Conservation (phyloP, 331 rosid species). For the Dryas integrifolia region DNA sequence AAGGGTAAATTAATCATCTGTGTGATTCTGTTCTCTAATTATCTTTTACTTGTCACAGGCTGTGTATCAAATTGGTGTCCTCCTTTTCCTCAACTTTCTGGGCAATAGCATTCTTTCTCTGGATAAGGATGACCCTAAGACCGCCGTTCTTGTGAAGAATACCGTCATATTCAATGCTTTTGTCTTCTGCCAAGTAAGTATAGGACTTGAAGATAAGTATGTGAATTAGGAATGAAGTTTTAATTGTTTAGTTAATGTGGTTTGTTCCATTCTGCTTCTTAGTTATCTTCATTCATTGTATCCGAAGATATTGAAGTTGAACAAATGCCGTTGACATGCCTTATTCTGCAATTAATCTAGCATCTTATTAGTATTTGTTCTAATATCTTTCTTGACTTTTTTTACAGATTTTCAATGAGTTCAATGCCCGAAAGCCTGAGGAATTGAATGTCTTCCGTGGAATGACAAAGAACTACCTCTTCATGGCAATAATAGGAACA, state of each 20-base stretch:
- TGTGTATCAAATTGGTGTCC: conserved; percentile 68
- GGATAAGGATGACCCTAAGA: conserved; percentile 25
- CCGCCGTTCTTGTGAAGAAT: conserved; percentile 53
- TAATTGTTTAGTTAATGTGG: background rate
- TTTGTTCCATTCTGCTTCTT: background rate
- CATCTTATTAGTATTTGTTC: background rate
- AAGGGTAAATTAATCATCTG: conserved; percentile 1
- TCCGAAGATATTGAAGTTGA: background rate
- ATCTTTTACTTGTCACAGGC: conserved; percentile 53
- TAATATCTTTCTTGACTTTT: background rate
- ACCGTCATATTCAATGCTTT: conserved; percentile 86
- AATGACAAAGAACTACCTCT: conserved; percentile 74
- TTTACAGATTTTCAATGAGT: conserved; percentile 80
- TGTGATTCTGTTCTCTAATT: conserved; percentile 3
- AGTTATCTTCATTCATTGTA: background rate
- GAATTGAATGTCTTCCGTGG: conserved; percentile 75
- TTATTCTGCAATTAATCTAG: background rate
- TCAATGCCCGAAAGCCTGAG: conserved; percentile 98
- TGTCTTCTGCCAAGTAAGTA: conserved; percentile 82
- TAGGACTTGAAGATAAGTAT: background rate
- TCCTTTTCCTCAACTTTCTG: conserved; percentile 68
- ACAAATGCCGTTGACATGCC: background rate
- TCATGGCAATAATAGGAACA: conserved; percentile 64
- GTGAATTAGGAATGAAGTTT: background rate
- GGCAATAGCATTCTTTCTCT: conserved; percentile 54